These are phyloP conservation scores for Podospora appendiculata DNA, from an alignment of 495 filamentous ascomycete species.

Conservation along the genomic window DNA sequence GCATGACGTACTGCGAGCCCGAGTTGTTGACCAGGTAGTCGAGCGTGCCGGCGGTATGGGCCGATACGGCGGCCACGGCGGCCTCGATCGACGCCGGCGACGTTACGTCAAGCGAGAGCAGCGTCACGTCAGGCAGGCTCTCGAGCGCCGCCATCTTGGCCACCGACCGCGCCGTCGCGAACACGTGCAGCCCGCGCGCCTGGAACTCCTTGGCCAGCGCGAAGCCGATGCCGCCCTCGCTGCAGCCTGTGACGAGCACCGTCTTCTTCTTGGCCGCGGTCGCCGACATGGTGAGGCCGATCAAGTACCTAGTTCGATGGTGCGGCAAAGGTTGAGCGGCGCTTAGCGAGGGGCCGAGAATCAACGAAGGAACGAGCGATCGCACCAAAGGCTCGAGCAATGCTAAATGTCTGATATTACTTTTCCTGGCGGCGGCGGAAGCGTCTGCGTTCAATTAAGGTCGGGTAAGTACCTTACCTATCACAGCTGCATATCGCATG, in stretches of 20 bases:
- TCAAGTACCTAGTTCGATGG: too few species aligned
- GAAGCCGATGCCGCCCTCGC: constrained; percentile 34
- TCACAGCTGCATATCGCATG: too few species aligned
- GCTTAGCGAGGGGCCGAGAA: too few species aligned
- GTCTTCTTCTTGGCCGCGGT: neutral
- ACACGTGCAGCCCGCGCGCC: constrained; percentile 27
- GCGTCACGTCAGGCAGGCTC: constrained; percentile 16
- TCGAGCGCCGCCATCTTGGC: constrained; percentile 3
- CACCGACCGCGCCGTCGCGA: constrained; percentile 22
- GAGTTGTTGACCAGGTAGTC: constrained; percentile 45
- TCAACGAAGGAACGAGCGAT: too few species aligned
- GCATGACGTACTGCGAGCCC: constrained; percentile 29
- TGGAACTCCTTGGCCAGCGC: constrained; percentile 34
- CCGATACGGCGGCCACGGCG: constrained; percentile 17
- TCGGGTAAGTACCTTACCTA: too few species aligned
- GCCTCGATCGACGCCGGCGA: constrained; percentile 20
- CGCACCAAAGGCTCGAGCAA: too few species aligned
- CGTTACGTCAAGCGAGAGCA: constrained; percentile 34
- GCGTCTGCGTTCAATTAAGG: too few species aligned
- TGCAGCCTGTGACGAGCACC: constrained; percentile 37
- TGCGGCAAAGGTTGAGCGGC: too few species aligned
- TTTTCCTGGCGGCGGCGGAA: too few species aligned
- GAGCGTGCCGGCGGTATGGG: constrained; percentile 23
- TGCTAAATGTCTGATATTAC: too few species aligned
- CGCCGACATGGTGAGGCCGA: too few species aligned